Evolutionary conservation across 2,329 filamentous ascomycete species (phyloP), one percentile per base, ranked within the genome.

Genomic region (Fusarium subtropicale): DNA sequence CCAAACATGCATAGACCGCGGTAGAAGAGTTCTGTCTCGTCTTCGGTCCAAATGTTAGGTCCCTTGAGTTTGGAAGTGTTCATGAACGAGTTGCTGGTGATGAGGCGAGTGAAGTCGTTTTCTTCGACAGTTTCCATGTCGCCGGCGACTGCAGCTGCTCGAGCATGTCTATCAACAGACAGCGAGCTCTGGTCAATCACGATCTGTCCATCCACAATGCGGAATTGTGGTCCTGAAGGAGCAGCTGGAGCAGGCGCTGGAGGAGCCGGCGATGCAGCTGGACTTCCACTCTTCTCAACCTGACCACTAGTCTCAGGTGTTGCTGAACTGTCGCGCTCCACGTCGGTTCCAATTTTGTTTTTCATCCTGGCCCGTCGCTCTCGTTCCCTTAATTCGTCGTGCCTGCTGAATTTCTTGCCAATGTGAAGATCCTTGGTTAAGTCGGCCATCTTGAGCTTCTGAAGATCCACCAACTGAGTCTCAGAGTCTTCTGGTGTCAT

Each of bases 1-100:
- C 93, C 93, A 75, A 93, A 94, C 85, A 91, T 91, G 60, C 84
- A 81, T 3, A 97, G 83, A 1, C 88, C 90, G 30, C 90, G 86
- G 81, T 94, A 96, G 80, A 96, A 96, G 45, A 87, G 83, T 57
- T 92, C 90, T 5, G 91, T 95, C 63, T 90, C 87, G 15, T 87
- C 86, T n/a, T 87, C 84, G 51, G 85, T 88, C 93, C 93, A 97
- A 33, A 86, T 83, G 69, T 91, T 88, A 28, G 87, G 83, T 59
- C 89, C 87, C 78, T 86, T 81, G 75, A 88, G 80, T 76, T 92
- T 90, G 75, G 90, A 82, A 26, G 81, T 81, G 71, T 83, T 84
- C 76, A 87, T 84, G 79, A 90, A 93, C 13, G 90, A 91, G 54
- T 86, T 86, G 24, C 87, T 88, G 20, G 90, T 96, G 68, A 92